Conservation (phyloP, 805 yeast genomes). For the Candida orba region DNA sequence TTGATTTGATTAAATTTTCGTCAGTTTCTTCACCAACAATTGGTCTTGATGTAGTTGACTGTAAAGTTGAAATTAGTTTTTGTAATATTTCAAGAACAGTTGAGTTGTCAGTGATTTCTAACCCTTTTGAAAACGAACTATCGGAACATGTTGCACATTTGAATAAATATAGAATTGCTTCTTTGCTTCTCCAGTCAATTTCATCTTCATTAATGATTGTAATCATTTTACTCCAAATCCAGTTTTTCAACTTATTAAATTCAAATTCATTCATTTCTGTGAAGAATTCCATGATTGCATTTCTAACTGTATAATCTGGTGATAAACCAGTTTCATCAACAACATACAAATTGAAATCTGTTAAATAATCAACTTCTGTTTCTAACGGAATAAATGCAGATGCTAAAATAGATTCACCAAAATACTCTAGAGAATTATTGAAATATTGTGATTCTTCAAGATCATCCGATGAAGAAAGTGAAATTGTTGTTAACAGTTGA, state of each 20-base stretch:
- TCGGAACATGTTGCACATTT: constrained; percentile 29
- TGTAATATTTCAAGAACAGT: constrained; percentile 6
- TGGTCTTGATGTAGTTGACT: neutral
- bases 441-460: constrained; percentile 1
- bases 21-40: constrained; percentile 1
- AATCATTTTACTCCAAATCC: neutral
- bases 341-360: constrained; percentile 63
- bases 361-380: constrained; percentile 40
- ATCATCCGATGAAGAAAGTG: constrained; percentile 3
- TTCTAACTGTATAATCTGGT: constrained; percentile 48
- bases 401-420: constrained; percentile 14
- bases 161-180: constrained; percentile 47
- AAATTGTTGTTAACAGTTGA: constrained; percentile 25
- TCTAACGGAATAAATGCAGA: constrained; percentile 21
- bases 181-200: constrained; percentile 35
- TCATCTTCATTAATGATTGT: neutral
- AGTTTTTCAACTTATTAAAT: constrained; percentile 18
- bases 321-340: constrained; percentile 69
- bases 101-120: constrained; percentile 18
- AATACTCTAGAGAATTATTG: constrained; percentile 5
- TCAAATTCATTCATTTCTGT: constrained; percentile 40
- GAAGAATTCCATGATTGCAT: constrained; percentile 50
- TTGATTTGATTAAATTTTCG: constrained; percentile 36
- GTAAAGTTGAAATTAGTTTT: neutral
- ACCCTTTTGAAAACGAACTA: constrained; percentile 15